Base-by-base conservation (phyloP, 768 basidiomycete species). In the Lentinula sp. region DNA sequence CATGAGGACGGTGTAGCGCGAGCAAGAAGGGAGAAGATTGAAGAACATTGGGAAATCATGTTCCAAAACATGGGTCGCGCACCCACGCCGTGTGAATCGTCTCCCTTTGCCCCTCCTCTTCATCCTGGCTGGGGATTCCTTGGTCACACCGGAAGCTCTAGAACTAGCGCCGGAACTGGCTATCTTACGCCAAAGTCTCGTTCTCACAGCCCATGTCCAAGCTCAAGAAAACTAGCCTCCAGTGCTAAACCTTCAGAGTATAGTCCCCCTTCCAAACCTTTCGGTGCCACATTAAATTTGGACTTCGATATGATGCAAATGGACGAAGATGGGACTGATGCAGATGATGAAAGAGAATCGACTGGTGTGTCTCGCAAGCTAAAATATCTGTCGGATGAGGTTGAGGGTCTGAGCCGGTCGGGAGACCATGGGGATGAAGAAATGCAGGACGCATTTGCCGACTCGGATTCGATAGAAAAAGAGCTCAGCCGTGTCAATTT, bases 121-220 rank as follows among this genome's bases (percentile, higher is more conserved):
- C 9, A 39, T 6, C 13, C 32, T 35, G 50, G 50, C n/a, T 51
- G 50, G 35, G 15, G 13, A 16, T 51, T 7, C 20, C 4, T 7
- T 23, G 41, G 55, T 10, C 13, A 37, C n/a, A 28, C 55, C 48
- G 48, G 32, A 33, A 28, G 36, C 16, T 41, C n/a, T 32, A 39
- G 28, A 4, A 39, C 41, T 33, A 18, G 28, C 20, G 32, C 41
- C 23, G 36, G 37, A 12, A 56, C 39, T 1, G 55, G 55, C 20
- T 56, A 42, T 56, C n/a, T 56, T 33, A 56, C 55, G 6, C 55
- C 55, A 39, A 42, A 23, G 23, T 56, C 55, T 32, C 55, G 55
- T n/a, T 56, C 55, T 32, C 41, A 3, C 2, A 54, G 33, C 53
- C 53, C 53, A 37, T 15, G 12, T 41, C 43, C 16, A 15, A 45